Conservation (phyloP, 2,329 filamentous ascomycete species). For the Cladophialophora bantiana region DNA sequence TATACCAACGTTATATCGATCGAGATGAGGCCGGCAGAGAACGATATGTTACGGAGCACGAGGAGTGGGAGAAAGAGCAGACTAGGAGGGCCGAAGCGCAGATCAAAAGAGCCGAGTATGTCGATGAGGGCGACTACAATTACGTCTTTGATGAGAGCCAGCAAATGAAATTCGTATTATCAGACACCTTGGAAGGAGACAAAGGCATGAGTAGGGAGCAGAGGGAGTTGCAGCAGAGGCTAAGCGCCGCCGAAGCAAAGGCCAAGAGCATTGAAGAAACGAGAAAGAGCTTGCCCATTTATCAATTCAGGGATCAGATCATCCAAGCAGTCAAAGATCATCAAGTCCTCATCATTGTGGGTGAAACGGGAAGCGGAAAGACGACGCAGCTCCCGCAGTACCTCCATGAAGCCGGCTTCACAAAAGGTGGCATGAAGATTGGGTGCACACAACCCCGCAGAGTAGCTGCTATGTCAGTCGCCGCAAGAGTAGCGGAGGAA, state of each 20-base stretch:
- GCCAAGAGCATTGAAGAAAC: slow-evolving; percentile 89
- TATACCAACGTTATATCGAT: slow-evolving; percentile 91
- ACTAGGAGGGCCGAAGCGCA: slow-evolving; percentile 85
- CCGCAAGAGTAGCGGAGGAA: slow-evolving; percentile 93
- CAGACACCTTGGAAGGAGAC: slow-evolving; percentile 75
- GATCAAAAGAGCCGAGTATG: slow-evolving; percentile 74
- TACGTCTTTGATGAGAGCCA: slow-evolving; percentile 91
- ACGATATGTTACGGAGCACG: slow-evolving; percentile 88
- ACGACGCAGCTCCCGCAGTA: slow-evolving; percentile 96
- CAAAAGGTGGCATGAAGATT: slow-evolving; percentile 81
- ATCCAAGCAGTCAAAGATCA: slow-evolving; percentile 84
- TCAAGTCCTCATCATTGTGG: slow-evolving; percentile 89
- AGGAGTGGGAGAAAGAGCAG: slow-evolving; percentile 95
- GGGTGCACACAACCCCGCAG: slow-evolving; percentile 93
- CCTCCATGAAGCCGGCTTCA: slow-evolving; percentile 88
- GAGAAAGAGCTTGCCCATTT: slow-evolving; percentile 87
- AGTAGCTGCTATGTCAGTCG: slow-evolving; percentile 97
- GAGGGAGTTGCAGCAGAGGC: slow-evolving; percentile 75
- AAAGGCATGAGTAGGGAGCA: slow-evolving; percentile 79
- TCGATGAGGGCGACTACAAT: slow-evolving; percentile 84
- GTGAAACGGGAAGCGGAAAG: slow-evolving; percentile 94
- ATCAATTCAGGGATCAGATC: slow-evolving; percentile 83
- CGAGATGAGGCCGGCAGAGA: slow-evolving; percentile 86
- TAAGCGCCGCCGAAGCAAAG: slow-evolving; percentile 88
- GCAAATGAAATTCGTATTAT: slow-evolving; percentile 83